A percentile compares a stretch with the other conserved stretches of the same genome.
These are phyloP conservation scores for Phaeolepiota aurea DNA, from an alignment of 768 basidiomycete genomes.

Conservation along the genomic window DNA sequence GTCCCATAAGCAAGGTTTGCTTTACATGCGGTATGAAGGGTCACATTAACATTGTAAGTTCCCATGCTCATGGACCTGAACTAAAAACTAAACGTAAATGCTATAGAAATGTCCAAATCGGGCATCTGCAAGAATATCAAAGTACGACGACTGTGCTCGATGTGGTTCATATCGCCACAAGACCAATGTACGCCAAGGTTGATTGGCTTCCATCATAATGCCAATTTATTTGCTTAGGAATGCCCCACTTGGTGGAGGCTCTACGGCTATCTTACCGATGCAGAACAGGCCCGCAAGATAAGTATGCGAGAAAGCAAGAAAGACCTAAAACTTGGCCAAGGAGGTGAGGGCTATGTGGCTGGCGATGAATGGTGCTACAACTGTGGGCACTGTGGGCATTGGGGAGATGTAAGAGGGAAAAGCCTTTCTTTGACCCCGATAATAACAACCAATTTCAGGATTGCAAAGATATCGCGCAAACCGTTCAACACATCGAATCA, in stretches of 20 bases:
- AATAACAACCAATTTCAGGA: slow-evolving; percentile 35
- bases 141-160: slow-evolving; percentile 51
- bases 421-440: not conserved
- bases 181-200: slow-evolving; percentile 42
- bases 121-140: slow-evolving; percentile 14
- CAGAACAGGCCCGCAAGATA: slow-evolving; percentile 38
- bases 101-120: slow-evolving; percentile 68
- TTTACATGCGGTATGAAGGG: slow-evolving; percentile 81
- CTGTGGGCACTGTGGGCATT: slow-evolving; percentile 65
- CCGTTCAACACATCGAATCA: slow-evolving; percentile 37
- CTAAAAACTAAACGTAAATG: slow-evolving; percentile 3
- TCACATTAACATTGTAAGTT: slow-evolving; percentile 58
- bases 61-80: not conserved
- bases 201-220: not conserved
- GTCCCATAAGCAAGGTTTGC: slow-evolving; percentile 76
- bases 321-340: slow-evolving; percentile 45
- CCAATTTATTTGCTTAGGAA: slow-evolving; percentile 38
- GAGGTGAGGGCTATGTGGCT: slow-evolving; percentile 75
- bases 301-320: slow-evolving; percentile 40
- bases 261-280: slow-evolving; percentile 61
- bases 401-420: slow-evolving; percentile 60
- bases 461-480: slow-evolving; percentile 38
- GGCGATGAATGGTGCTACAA: slow-evolving; percentile 77
- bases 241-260: slow-evolving; percentile 79
- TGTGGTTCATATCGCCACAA: slow-evolving; percentile 62